Conservation (phyloP, 179 eudicot species). For the Silene coronaria region DNA sequence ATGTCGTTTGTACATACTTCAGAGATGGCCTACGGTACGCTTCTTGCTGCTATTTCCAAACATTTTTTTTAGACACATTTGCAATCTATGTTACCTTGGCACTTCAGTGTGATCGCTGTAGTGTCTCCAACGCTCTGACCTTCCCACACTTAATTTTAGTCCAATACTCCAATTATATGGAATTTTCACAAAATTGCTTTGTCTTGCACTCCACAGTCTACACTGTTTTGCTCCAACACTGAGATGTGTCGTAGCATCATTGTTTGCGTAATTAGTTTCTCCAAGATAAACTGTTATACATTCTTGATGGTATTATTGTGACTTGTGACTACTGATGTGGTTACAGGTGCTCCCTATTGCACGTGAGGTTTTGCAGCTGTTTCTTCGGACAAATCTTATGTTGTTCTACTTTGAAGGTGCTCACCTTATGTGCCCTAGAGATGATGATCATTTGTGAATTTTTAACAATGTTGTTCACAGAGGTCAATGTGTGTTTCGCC, state of each 20-base stretch:
- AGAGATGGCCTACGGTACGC: conserved; percentile 78
- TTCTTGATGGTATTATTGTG: conserved; percentile 6
- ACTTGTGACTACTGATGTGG: conserved; percentile 16
- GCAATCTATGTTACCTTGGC: neutral
- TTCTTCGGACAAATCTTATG: conserved; percentile 91
- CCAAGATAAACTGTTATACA: conserved; percentile 6
- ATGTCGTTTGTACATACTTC: conserved; percentile 48
- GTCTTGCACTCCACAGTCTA: neutral
- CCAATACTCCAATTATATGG: neutral
- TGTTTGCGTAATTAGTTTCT: neutral
- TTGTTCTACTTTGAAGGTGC: conserved; percentile 99
- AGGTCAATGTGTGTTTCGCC: conserved; percentile 12
- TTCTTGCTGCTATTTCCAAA: conserved; percentile 11
- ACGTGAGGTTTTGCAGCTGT: conserved; percentile 68
- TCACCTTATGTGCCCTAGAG: conserved; percentile 5
- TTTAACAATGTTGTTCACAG: neutral
- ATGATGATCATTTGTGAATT: neutral
- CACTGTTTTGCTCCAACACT: neutral
- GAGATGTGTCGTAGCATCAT: neutral
- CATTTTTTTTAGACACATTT: neutral
- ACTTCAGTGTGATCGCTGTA: neutral
- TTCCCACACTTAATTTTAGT: neutral
- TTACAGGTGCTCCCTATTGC: conserved; percentile 74
- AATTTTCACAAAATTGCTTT: neutral
- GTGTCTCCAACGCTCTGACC: neutral